A percentile compares a stretch with the other conserved stretches of the same genome.
phyloP scores from a whole-genome alignment of 1,139 yeast genomes.

The Zygoascus meyerae region DNA sequence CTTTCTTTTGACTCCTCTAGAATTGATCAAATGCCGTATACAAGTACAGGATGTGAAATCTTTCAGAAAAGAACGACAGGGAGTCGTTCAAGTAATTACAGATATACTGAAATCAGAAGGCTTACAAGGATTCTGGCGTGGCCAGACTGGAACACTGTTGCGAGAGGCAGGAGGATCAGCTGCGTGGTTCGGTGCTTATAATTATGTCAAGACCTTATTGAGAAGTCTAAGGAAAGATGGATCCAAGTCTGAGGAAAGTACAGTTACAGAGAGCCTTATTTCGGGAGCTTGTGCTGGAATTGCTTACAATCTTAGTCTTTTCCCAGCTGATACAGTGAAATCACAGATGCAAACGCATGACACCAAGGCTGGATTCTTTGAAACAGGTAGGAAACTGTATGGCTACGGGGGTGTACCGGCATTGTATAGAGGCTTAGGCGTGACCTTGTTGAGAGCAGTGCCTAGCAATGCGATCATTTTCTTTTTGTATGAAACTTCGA shows the following conservation, averaged over 20 bases:
- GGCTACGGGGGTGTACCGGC: slow-evolving; percentile 54
- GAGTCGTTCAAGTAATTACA: slow-evolving; percentile 8
- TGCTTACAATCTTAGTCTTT: slow-evolving; percentile 68
- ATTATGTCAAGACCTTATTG: slow-evolving; percentile 44
- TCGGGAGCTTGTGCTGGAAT: slow-evolving; percentile 90
- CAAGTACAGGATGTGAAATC: slow-evolving; percentile 52
- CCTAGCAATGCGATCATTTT: slow-evolving; percentile 90
- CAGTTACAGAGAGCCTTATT: slow-evolving; percentile 51
- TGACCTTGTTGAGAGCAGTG: slow-evolving; percentile 72
- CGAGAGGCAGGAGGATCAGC: slow-evolving; percentile 90
- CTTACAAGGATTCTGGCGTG: slow-evolving; percentile 67
- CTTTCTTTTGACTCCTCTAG: slow-evolving; percentile 82
- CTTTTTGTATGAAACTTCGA: slow-evolving; percentile 66
- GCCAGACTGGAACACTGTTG: slow-evolving; percentile 75
- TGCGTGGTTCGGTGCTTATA: slow-evolving; percentile 91
- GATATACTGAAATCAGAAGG: slow-evolving; percentile 43
- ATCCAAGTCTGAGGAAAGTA: slow-evolving; percentile 18
- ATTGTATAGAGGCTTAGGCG: slow-evolving; percentile 79
- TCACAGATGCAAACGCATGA: slow-evolving; percentile 72
- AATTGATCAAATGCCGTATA: slow-evolving; percentile 76
- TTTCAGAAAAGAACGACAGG: neutral
- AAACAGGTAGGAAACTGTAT: slow-evolving; percentile 39
- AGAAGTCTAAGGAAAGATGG: slow-evolving; percentile 18
- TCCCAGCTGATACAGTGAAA: slow-evolving; percentile 89
- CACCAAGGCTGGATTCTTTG: slow-evolving; percentile 26